Evolutionary conservation across 2,329 filamentous ascomycete species (phyloP).

Genomic region (Sarocladium oryzae): DNA sequence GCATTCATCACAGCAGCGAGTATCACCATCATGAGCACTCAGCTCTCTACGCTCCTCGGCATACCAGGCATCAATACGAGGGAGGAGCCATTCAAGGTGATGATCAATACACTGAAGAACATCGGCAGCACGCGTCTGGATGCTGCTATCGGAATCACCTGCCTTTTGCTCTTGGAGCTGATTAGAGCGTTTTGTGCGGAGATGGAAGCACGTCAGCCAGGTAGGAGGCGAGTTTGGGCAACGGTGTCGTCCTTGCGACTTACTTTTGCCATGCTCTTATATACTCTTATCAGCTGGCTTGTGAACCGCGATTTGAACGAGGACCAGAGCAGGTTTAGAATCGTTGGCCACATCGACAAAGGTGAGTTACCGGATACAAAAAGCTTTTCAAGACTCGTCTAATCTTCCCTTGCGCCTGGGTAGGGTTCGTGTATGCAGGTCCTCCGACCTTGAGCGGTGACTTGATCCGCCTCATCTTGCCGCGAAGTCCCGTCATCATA

Average conservation of each 20-base stretch:
- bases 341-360: constrained; percentile 62
- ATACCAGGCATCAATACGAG: constrained; percentile 37
- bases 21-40: constrained; percentile 43
- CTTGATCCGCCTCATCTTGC: constrained; percentile 55
- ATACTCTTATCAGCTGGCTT: constrained; percentile 66
- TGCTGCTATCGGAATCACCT: constrained; percentile 65
- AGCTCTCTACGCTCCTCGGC: constrained; percentile 38
- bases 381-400: constrained; percentile 52
- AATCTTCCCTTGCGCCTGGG: too few species aligned
- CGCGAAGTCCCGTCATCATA: constrained; percentile 53
- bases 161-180: constrained; percentile 58
- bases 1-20: constrained; percentile 46
- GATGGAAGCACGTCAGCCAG: constrained; percentile 55
- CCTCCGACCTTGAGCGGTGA: too few species aligned
- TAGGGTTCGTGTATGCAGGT: too few species aligned
- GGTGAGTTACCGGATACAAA: constrained; percentile 60
- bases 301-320: constrained; percentile 49
- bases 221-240: constrained; percentile 58
- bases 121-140: constrained; percentile 48
- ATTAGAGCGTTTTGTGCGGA: constrained; percentile 55
- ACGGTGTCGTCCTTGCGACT: constrained; percentile 67
- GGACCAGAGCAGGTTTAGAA: constrained; percentile 45
- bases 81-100: constrained; percentile 37
- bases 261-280: constrained; percentile 69
- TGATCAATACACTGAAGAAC: constrained; percentile 35